Evolutionary conservation across 495 filamentous ascomycete genomes (phyloP).

Genomic region (Pseudotulostoma volvatum): DNA sequence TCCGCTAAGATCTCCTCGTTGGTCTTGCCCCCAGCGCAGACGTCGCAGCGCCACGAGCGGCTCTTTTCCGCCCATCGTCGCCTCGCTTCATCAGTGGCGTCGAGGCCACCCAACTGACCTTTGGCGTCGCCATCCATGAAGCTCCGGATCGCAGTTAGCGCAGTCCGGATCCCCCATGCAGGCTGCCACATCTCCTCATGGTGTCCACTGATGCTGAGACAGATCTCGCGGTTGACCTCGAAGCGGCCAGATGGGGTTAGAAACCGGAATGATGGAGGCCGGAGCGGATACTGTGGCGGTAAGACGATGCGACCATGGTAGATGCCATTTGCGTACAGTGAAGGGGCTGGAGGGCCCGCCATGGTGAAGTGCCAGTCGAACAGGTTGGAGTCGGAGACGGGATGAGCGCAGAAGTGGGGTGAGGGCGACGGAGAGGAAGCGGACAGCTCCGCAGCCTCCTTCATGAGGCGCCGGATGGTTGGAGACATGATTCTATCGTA

Average conservation of each 20-base stretch:
- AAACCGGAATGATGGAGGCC: slow-evolving; percentile 88
- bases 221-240: slow-evolving; percentile 95
- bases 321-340: slow-evolving; percentile 61
- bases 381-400: slow-evolving; percentile 64
- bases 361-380: slow-evolving; percentile 99
- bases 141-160: slow-evolving; percentile 34
- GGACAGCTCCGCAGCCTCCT: slow-evolving; percentile 75
- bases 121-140: slow-evolving; percentile 37
- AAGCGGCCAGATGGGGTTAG: slow-evolving; percentile 82
- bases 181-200: slow-evolving; percentile 98
- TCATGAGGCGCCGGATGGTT: slow-evolving; percentile 39
- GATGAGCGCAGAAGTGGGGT: slow-evolving; percentile 64
- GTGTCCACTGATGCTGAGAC: slow-evolving; percentile 79
- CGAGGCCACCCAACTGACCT: slow-evolving; percentile 78
- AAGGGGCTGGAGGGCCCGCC: slow-evolving; percentile 66
- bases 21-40: slow-evolving; percentile 38
- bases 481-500: slow-evolving; percentile 13
- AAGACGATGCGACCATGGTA: slow-evolving; percentile 95
- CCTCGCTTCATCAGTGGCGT: slow-evolving; percentile 46
- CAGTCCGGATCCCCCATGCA: slow-evolving; percentile 76
- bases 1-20: slow-evolving; percentile 60
- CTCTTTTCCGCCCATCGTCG: slow-evolving; percentile 48
- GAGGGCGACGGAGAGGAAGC: slow-evolving; percentile 41
- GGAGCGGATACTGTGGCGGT: slow-evolving; percentile 72
- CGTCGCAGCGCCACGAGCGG: slow-evolving; percentile 42